Percentiles rank a stretch among this genome's conserved stretches.
These are phyloP conservation scores for Diaporthe sp. DNA, from an alignment of 2,329 filamentous ascomycete genomes.

Conservation along the genomic window DNA sequence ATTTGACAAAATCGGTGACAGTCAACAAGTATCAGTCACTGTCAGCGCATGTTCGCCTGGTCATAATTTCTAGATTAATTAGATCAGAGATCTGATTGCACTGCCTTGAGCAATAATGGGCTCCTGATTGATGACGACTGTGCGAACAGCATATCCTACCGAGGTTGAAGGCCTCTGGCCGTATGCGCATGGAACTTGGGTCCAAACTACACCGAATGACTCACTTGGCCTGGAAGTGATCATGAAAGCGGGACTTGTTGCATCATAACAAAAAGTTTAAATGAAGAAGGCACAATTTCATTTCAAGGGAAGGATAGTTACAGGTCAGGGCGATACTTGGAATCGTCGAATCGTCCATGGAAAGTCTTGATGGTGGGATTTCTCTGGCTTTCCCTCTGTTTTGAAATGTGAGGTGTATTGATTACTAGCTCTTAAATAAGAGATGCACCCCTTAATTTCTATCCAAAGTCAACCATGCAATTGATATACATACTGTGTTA, in stretches of 20 bases:
- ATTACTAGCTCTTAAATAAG: too few relatives aligned
- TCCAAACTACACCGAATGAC: not conserved
- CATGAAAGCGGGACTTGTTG: not conserved
- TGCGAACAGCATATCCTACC: not conserved
- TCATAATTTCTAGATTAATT: not conserved
- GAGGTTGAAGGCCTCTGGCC: not conserved
- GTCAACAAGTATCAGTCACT: too few relatives aligned
- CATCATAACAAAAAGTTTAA: not conserved
- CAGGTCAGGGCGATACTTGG: too few relatives aligned
- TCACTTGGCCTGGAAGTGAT: not conserved
- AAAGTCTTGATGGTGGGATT: too few relatives aligned
- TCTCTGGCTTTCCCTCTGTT: too few relatives aligned
- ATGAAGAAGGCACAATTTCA: too few relatives aligned
- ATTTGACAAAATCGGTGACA: not conserved
- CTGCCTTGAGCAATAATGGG: not conserved
- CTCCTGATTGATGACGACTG: not conserved
- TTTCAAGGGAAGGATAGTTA: too few relatives aligned
- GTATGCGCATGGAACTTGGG: not conserved
- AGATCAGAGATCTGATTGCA: not conserved
- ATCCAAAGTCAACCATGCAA: too few relatives aligned
- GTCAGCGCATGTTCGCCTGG: not conserved
- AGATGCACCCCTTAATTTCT: too few relatives aligned
- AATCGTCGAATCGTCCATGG: too few relatives aligned
- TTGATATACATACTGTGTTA: too few relatives aligned
- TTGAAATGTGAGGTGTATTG: too few relatives aligned